Evolutionary conservation across 164 flowering plant genomes (phyloP), one percentile per base, ranked within the genome.

Genomic region (Aristolochia fimbriata): DNA sequence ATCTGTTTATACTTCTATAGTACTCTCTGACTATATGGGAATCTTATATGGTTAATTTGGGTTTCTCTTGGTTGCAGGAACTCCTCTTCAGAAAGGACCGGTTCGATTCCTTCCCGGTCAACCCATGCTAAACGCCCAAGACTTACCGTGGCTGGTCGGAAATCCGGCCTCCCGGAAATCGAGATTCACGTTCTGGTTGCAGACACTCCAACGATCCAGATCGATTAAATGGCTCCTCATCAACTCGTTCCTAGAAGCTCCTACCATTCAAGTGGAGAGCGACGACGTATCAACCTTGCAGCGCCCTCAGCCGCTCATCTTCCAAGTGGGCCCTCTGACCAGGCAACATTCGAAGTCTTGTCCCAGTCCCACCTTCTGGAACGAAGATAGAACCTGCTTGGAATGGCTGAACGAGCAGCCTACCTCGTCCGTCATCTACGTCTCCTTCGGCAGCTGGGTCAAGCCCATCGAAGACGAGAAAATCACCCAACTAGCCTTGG

Each of bases 391-490:
- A n/a, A 81, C 76, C 48, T 86, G 93, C 76, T 21, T 86, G 9
- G 75, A 68, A 3, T 87, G 97, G 95, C 72, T 90, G 12, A 80
- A 77, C 62, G 47, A 56, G 21, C 88, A 87, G 24, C 65, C 65
- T 1, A 57, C 62, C 0, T 24, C 69, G 15, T 79, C 89, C 1
- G 93, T 86, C 1, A 21, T 87, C 22, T 88, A 88, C 64, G 72
- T 88, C 4, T 86, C 93, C 0, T 87, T 87, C 64, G 96, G 96
- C 17, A 91, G 93, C 62, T 87, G 92, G 92, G 86, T 86, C 1
- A 73, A 77, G 15, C 85, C 92, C 0, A 78, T 84, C 16, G 83
- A 78, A 7, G 81, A 77, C 19, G 73, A 63, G 1, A 78, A 77
- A 8, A 50, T 85, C 5, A 62, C 23, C 11, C 76, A 61, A 27